Evolutionary conservation across 345 rosid species (phyloP), one percentile per base, ranked within the genome.

Genomic region (Trapa incisa): DNA sequence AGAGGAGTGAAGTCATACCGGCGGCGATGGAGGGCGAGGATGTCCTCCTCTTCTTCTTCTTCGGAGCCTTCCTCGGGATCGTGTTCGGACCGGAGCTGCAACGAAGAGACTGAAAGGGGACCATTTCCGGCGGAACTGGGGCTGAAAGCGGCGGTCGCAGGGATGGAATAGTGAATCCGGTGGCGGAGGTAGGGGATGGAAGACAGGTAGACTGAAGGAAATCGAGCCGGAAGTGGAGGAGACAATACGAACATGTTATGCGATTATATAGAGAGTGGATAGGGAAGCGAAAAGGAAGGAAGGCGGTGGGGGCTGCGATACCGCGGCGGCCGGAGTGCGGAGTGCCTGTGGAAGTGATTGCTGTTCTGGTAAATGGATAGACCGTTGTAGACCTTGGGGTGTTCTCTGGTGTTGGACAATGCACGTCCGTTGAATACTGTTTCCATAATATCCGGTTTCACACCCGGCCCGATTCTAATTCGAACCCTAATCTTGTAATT

Each of bases 1-100:
- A 91, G 92, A 2, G 97, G 99, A 78, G 86, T 56, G 83, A 94
- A 94, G 83, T 94, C 96, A 73, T 87, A 89, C 47, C 86, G 92
- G 53, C 79, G 81, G 72, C 70, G 76, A 61, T 81, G 83, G 14
- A 78, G 78, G 11, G 84, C 65, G 45, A 83, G 82, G 36, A 76
- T 67, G 67, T 86, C 93, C 36, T 70, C 77, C 38, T 61, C 70
- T 13, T 58, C 76, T 1, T 72, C 77, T 22, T 64, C 71, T 6
- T 12, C 64, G 0, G 12, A n/a, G 6, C 37, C 72, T 32, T 39
- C 50, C 38, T 33, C 45, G 15, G 35, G 29, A 12, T 32, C 69
- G 64, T 42, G 4, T 11, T 57, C 74, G 69, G 64, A 47, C 57
- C 33, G 58, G 16, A 71, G 58, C 42, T 54, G 64, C 56, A 29